These are phyloP conservation scores for Suillus decipiens DNA, from an alignment of 768 basidiomycete genomes.

Conservation along the genomic window DNA sequence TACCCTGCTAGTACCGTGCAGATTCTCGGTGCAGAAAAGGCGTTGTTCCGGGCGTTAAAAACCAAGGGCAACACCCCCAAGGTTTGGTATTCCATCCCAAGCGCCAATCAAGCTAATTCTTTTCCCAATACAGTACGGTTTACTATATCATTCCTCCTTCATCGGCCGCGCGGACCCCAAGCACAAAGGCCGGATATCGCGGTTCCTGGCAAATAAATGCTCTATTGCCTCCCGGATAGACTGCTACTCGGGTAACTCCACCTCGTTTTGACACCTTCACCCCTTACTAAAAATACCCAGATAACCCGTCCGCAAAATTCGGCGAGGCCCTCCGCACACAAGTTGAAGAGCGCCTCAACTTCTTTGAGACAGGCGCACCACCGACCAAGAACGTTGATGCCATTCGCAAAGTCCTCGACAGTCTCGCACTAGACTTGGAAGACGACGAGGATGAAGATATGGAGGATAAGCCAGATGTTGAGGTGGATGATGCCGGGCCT, in stretches of 20 bases:
- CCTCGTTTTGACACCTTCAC: background rate
- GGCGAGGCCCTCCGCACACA: conserved; percentile 92
- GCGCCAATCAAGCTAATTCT: background rate
- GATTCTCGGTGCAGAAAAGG: conserved; percentile 97
- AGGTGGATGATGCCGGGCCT: conserved; percentile 47
- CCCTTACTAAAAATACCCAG: conserved; percentile 35
- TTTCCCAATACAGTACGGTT: conserved; percentile 69
- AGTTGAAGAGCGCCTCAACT: conserved; percentile 92
- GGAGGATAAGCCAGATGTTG: conserved; percentile 36
- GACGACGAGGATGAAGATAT: conserved; percentile 56
- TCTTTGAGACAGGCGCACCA: conserved; percentile 90
- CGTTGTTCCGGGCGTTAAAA: conserved; percentile 94
- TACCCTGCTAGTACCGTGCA: conserved; percentile 98
- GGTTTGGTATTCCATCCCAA: conserved; percentile 38
- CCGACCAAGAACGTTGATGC: conserved; percentile 91
- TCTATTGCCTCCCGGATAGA: conserved; percentile 97
- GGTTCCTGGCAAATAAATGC: conserved; percentile 99
- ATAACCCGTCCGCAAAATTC: conserved; percentile 87
- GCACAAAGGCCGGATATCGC: conserved; percentile 95
- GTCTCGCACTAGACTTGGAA: conserved; percentile 67
- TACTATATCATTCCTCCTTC: conserved; percentile 96
- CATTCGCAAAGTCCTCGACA: conserved; percentile 86
- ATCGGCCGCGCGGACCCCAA: conserved; percentile 94
- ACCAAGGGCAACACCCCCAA: conserved; percentile 99
- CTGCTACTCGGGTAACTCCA: conserved; percentile 76